Evolutionary conservation across 2,329 filamentous ascomycete species (phyloP).

Genomic region (Botrytis galanthina): DNA sequence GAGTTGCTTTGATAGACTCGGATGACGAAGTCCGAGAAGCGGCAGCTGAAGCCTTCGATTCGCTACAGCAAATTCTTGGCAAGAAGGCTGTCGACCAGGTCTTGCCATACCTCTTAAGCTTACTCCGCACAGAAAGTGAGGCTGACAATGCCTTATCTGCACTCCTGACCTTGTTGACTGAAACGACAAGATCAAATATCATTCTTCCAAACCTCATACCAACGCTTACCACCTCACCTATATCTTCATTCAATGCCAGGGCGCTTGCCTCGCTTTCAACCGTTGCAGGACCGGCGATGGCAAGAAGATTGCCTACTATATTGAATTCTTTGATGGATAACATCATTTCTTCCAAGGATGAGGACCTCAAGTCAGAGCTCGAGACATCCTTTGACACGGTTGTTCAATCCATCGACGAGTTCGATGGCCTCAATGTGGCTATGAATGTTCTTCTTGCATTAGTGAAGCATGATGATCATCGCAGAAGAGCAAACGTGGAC

Average conservation of each 20-base stretch:
- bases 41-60: slow-evolving; percentile 95
- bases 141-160: slow-evolving; percentile 92
- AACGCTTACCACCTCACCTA: slow-evolving; percentile 84
- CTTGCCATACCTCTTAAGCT: slow-evolving; percentile 82
- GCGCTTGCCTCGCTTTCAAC: slow-evolving; percentile 89
- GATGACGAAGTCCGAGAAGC: slow-evolving; percentile 90
- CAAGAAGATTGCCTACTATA: slow-evolving; percentile 81
- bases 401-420: slow-evolving; percentile 89
- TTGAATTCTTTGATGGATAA: slow-evolving; percentile 94
- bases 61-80: slow-evolving; percentile 87
- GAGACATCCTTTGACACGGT: slow-evolving; percentile 83
- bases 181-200: slow-evolving; percentile 89
- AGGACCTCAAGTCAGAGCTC: slow-evolving; percentile 69
- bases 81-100: slow-evolving; percentile 96
- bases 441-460: slow-evolving; percentile 91
- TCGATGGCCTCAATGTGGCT: slow-evolving; percentile 88
- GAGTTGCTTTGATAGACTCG: slow-evolving; percentile 85
- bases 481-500: slow-evolving; percentile 73
- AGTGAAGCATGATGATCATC: slow-evolving; percentile 90
- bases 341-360: slow-evolving; percentile 74
- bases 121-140: slow-evolving; percentile 81
- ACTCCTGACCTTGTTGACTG: slow-evolving; percentile 88
- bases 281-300: slow-evolving; percentile 89
- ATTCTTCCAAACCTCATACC: slow-evolving; percentile 96
- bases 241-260: slow-evolving; percentile 91